phyloP scores from a whole-genome alignment of 495 filamentous ascomycete species.

The Neurospora sp. region DNA sequence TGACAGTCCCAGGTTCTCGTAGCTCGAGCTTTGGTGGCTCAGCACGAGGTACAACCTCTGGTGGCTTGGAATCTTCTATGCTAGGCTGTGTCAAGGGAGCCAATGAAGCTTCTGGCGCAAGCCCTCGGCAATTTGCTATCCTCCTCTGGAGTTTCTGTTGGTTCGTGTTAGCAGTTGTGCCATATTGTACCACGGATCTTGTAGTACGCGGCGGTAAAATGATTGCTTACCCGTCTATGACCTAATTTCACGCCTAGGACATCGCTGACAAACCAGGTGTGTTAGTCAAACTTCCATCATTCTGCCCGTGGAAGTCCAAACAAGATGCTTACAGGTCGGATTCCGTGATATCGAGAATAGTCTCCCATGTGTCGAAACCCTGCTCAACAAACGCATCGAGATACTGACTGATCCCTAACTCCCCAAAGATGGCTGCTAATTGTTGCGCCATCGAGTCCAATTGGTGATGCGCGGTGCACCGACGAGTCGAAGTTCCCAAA shows the following conservation, averaged over 20 bases:
- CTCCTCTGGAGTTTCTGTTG: conserved; percentile 41
- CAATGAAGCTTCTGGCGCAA: conserved; percentile 39
- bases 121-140: conserved; percentile 47
- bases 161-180: conserved; percentile 1
- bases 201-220: background rate
- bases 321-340: conserved; percentile 54
- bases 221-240: conserved; percentile 56
- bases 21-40: conserved; percentile 23
- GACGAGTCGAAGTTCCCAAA: conserved; percentile 1
- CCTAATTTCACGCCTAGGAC: conserved; percentile 64
- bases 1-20: conserved; percentile 19
- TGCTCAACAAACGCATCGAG: conserved; percentile 58
- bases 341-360: conserved; percentile 68
- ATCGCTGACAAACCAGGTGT: conserved; percentile 35
- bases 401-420: conserved; percentile 66
- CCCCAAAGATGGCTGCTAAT: conserved; percentile 51
- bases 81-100: conserved; percentile 27
- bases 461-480: conserved; percentile 1
- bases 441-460: conserved; percentile 25
- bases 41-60: conserved; percentile 20
- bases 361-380: conserved; percentile 76
- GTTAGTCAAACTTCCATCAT: conserved; percentile 4
- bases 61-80: conserved; percentile 24
- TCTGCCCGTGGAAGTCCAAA: background rate
- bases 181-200: background rate